These are phyloP conservation scores for Apiotrichum brassicae DNA, from an alignment of 1,284 basidiomycete species.

Conservation along the genomic window DNA sequence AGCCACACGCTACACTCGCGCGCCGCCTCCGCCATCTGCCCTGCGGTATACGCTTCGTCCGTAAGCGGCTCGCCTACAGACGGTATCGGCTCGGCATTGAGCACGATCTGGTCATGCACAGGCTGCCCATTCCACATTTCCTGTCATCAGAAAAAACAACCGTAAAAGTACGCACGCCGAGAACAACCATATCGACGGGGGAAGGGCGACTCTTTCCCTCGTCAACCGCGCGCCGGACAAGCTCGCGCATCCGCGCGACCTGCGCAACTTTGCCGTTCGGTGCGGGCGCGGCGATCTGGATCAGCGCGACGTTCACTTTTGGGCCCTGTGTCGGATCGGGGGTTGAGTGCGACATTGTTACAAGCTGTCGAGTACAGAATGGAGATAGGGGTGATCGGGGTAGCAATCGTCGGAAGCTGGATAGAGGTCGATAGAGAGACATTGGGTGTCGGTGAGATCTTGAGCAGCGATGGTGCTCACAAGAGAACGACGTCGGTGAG, in stretches of 20 bases:
- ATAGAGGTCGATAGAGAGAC: too few relatives aligned
- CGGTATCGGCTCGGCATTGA: constrained; percentile 10
- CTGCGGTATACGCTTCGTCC: constrained; percentile 53
- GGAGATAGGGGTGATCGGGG: too few relatives aligned
- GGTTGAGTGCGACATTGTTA: too few relatives aligned
- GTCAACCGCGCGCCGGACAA: constrained; percentile 7
- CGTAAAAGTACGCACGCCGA: constrained; percentile 3
- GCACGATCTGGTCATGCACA: constrained; percentile 5
- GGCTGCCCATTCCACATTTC: constrained; percentile 15
- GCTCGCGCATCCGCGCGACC: constrained; percentile 8
- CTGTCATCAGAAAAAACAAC: constrained; percentile 1
- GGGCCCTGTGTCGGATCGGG: too few relatives aligned
- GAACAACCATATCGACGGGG: constrained; percentile 9
- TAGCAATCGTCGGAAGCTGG: too few relatives aligned
- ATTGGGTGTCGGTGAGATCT: too few relatives aligned
- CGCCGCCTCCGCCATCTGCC: constrained; percentile 67
- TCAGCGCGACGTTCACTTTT: constrained; percentile 5
- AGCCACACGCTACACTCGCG: constrained; percentile 70
- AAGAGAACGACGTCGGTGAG: too few relatives aligned
- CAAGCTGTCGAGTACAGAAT: too few relatives aligned
- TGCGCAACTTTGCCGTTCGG: constrained; percentile 3
- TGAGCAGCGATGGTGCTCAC: too few relatives aligned
- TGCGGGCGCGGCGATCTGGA: constrained; percentile 8
- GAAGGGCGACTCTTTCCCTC: too few relatives aligned
- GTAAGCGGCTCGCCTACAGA: neutral